Conservation (phyloP, 768 basidiomycete species). For the Tulasnella sp. region DNA sequence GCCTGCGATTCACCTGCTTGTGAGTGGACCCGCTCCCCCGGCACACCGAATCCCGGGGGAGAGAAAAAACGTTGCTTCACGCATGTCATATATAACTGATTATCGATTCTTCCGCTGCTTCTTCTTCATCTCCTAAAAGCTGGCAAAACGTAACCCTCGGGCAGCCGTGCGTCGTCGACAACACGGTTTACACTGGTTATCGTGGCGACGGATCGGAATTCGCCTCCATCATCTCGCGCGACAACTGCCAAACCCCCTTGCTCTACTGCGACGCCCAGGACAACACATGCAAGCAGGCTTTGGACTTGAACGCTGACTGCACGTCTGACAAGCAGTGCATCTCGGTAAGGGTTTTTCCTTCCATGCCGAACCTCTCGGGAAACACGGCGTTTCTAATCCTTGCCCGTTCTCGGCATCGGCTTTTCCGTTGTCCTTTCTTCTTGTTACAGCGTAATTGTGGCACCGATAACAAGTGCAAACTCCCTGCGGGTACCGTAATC, state of each 20-base stretch:
- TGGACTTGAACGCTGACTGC: slow-evolving; percentile 58
- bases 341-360: slow-evolving; percentile 7
- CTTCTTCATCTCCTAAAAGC: slow-evolving; percentile 42
- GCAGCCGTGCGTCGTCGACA: slow-evolving; percentile 64
- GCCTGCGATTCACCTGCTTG: slow-evolving; percentile 81
- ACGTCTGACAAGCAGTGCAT: slow-evolving; percentile 51
- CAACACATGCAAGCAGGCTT: slow-evolving; percentile 56
- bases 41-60: background rate
- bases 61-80: background rate
- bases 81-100: background rate
- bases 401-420: background rate
- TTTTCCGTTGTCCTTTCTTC: background rate
- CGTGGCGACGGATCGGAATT: slow-evolving; percentile 50
- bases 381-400: background rate
- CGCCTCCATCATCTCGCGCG: slow-evolving; percentile 74
- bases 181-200: slow-evolving; percentile 71
- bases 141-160: slow-evolving; percentile 73
- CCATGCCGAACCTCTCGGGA: background rate
- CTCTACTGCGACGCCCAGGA: slow-evolving; percentile 68
- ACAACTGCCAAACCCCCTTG: slow-evolving; percentile 64
- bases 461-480: slow-evolving; percentile 9
- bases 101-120: background rate
- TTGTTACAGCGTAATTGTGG: slow-evolving; percentile 24
- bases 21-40: slow-evolving; percentile 40
- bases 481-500: slow-evolving; percentile 20